phyloP scores from a whole-genome alignment of 129 eudicot species.

The Chrysanthemum makinoi region DNA sequence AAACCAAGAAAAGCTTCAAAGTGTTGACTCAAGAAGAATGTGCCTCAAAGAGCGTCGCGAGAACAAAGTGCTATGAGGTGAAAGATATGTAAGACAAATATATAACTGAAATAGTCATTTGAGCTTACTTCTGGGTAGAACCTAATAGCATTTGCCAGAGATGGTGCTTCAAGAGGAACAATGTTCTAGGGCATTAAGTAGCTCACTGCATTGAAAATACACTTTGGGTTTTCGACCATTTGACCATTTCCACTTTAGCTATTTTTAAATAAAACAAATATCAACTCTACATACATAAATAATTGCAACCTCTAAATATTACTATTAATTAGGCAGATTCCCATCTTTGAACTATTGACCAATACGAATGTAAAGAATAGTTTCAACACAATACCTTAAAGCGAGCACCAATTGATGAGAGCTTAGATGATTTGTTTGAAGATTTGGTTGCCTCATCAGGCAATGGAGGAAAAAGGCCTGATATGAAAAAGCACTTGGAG shows the following conservation, averaged over 20 bases:
- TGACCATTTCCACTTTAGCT: not conserved
- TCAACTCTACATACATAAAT: no score
- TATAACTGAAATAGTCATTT: conserved; percentile 13
- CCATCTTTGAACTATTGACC: not conserved
- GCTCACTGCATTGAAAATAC: not conserved
- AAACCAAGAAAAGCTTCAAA: no score
- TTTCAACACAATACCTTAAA: conserved; percentile 56
- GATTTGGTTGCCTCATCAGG: conserved; percentile 75
- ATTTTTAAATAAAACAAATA: no score
- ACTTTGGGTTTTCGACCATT: not conserved
- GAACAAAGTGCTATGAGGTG: not conserved
- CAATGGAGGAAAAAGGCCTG: conserved; percentile 82
- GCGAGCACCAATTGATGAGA: conserved; percentile 92
- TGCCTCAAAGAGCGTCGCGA: conserved; percentile 6
- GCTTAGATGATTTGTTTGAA: conserved; percentile 83
- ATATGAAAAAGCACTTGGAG: conserved; percentile 83
- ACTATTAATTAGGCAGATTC: conserved; percentile 2
- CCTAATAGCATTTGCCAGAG: no score
- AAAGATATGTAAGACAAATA: conserved; percentile 4
- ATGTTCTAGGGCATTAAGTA: no score
- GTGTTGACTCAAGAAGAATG: no score
- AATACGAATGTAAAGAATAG: not conserved
- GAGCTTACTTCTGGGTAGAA: conserved; percentile 89
- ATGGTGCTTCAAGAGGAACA: no score
- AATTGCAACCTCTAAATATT: not conserved